These are phyloP conservation scores for Somion occarium DNA, from an alignment of 1,284 basidiomycete genomes.

Conservation along the genomic window DNA sequence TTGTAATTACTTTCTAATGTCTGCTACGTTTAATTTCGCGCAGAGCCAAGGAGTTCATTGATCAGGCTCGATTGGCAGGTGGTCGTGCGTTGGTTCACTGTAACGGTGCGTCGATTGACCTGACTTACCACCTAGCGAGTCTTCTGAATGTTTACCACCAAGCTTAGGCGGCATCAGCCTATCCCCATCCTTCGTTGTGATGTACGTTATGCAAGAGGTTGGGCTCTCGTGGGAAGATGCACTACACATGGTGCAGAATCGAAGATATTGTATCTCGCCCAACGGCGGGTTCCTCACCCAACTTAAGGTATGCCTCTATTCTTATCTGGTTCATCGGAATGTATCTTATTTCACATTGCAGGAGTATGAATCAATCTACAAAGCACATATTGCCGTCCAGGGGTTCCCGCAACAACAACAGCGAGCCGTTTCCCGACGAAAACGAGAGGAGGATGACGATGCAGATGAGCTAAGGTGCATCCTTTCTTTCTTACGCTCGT, in stretches of 20 bases:
- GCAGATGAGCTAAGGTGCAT: conserved; percentile 53
- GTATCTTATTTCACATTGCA: conserved; percentile 22
- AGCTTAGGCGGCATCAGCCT: conserved; percentile 77
- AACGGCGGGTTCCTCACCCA: conserved; percentile 85
- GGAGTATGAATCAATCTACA: conserved; percentile 91
- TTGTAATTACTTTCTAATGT: neutral
- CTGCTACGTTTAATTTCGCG: neutral
- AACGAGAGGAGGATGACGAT: conserved; percentile 59
- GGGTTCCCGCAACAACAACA: conserved; percentile 41
- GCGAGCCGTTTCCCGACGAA: conserved; percentile 49
- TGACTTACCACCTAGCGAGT: neutral
- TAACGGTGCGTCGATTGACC: conserved; percentile 56
- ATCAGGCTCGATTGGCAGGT: conserved; percentile 57
- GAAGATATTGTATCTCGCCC: conserved; percentile 86
- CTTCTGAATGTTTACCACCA: no score
- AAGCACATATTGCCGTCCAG: conserved; percentile 62
- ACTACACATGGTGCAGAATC: conserved; percentile 80
- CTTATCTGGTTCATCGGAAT: neutral
- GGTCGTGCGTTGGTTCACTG: conserved; percentile 88
- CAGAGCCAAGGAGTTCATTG: conserved; percentile 79
- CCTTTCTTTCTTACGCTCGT: no score
- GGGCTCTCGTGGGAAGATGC: conserved; percentile 82
- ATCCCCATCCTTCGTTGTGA: conserved; percentile 85
- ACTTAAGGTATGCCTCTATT: conserved; percentile 58
- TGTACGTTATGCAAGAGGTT: conserved; percentile 87